Conservation (phyloP, 345 rosid genomes). For the Kandelia obovata region DNA sequence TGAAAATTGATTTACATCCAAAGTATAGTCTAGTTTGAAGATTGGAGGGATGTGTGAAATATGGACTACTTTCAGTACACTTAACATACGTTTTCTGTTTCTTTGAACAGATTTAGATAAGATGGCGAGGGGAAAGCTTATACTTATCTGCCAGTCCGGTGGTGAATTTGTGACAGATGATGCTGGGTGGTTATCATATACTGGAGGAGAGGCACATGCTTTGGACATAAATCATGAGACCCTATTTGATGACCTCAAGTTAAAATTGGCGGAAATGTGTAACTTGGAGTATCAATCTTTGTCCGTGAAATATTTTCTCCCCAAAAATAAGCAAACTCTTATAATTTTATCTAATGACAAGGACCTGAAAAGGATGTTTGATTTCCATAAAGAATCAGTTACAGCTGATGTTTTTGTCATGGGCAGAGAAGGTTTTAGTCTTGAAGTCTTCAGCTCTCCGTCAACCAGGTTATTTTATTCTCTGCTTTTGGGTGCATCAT, state of each 20-base stretch:
- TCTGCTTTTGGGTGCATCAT: slow-evolving; percentile 4
- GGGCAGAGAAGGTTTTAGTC: slow-evolving; percentile 61
- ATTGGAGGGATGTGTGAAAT: slow-evolving; percentile 1
- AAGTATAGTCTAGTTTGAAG: background rate
- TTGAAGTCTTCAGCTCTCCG: slow-evolving; percentile 23
- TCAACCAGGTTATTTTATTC: slow-evolving; percentile 55
- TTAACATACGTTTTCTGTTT: background rate
- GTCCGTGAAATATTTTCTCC: slow-evolving; percentile 86
- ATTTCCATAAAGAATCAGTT: slow-evolving; percentile 57
- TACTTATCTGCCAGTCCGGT: slow-evolving; percentile 77
- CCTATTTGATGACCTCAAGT: slow-evolving; percentile 60
- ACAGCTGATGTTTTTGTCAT: slow-evolving; percentile 69
- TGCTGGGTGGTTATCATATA: slow-evolving; percentile 64
- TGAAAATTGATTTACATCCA: slow-evolving; percentile 2
- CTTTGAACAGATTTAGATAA: slow-evolving; percentile 25
- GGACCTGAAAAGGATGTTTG: slow-evolving; percentile 78
- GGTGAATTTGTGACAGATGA: slow-evolving; percentile 64
- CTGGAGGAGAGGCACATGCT: slow-evolving; percentile 87
- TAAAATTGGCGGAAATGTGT: slow-evolving; percentile 64
- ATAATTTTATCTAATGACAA: slow-evolving; percentile 68
- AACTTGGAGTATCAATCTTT: slow-evolving; percentile 58
- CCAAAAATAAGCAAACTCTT: slow-evolving; percentile 65
- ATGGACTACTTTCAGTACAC: background rate
- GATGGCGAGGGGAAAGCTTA: slow-evolving; percentile 85
- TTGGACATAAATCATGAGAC: slow-evolving; percentile 65